Percentiles rank a stretch among this genome's conserved stretches.
These are phyloP conservation scores for Gastrolobium villosum DNA, from an alignment of 306 rosid genomes.

Conservation along the genomic window DNA sequence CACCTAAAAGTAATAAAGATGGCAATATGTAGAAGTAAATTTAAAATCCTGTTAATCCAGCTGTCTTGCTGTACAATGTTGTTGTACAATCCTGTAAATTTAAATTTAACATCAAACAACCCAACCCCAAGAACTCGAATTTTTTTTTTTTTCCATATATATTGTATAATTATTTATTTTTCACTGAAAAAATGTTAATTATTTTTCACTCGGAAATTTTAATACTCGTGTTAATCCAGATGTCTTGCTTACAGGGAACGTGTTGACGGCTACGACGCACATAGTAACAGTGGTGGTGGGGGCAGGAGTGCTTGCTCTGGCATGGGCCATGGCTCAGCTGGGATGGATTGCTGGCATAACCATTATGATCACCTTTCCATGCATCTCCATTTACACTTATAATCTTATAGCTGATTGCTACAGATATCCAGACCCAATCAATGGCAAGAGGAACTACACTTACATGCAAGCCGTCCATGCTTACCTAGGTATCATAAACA, in stretches of 20 bases:
- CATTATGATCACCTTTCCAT: conserved; percentile 43
- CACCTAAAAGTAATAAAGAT: too few species aligned
- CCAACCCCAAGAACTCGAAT: too few species aligned
- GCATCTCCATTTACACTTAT: conserved; percentile 53
- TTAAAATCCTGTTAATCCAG: too few species aligned
- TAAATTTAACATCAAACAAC: too few species aligned
- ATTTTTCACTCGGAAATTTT: too few species aligned
- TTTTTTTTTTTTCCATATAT: too few species aligned
- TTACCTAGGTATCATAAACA: conserved; percentile 43
- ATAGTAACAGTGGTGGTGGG: conserved; percentile 57
- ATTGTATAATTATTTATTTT: too few species aligned
- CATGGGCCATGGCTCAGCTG: conserved; percentile 55
- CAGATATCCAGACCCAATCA: conserved; percentile 48
- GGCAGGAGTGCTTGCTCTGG: conserved; percentile 56
- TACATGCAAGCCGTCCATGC: conserved; percentile 60
- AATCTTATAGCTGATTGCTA: conserved; percentile 61
- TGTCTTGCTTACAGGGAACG: conserved; percentile 44
- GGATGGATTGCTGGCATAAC: conserved; percentile 56
- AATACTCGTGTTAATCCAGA: too few species aligned
- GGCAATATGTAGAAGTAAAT: too few species aligned
- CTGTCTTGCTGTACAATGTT: too few species aligned
- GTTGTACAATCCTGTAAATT: too few species aligned
- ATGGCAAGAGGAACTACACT: conserved; percentile 57
- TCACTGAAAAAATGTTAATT: too few species aligned
- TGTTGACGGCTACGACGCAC: conserved; percentile 49